A percentile compares a stretch with the other conserved stretches of the same genome.
These are phyloP conservation scores for Priceomyces castillae DNA, from an alignment of 805 yeast species.

Conservation along the genomic window DNA sequence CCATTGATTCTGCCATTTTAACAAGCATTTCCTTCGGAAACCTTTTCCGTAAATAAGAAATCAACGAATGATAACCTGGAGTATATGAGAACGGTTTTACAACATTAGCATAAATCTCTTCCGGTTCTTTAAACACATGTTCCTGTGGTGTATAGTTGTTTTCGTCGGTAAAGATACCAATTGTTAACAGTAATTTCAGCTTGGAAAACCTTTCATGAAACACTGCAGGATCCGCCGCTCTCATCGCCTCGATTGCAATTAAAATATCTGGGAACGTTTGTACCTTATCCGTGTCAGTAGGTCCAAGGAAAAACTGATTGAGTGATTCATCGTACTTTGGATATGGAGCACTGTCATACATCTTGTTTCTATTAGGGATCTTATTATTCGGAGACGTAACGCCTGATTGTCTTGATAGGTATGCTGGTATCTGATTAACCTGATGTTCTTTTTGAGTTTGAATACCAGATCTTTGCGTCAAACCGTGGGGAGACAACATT, in stretches of 20 bases:
- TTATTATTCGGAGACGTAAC: not conserved
- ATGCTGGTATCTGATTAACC: not conserved
- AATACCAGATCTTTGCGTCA: not conserved
- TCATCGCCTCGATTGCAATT: slow-evolving; percentile 40
- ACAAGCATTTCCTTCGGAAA: slow-evolving; percentile 70
- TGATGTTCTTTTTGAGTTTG: not conserved
- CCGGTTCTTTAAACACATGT: slow-evolving; percentile 52
- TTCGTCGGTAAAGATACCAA: slow-evolving; percentile 44
- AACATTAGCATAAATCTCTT: slow-evolving; percentile 76
- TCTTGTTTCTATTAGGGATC: not conserved
- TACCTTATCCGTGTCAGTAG: slow-evolving; percentile 37
- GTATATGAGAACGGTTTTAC: slow-evolving; percentile 82
- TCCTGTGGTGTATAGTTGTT: slow-evolving; percentile 20
- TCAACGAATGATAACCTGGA: slow-evolving; percentile 81
- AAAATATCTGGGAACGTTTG: slow-evolving; percentile 61
- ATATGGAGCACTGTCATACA: slow-evolving; percentile 17
- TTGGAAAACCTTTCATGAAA: slow-evolving; percentile 37
- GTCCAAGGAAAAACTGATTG: slow-evolving; percentile 68
- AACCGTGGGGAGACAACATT: slow-evolving; percentile 33
- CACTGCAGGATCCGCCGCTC: slow-evolving; percentile 39
- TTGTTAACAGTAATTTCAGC: slow-evolving; percentile 46
- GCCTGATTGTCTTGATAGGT: not conserved
- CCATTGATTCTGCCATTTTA: slow-evolving; percentile 82
- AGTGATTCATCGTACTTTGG: slow-evolving; percentile 56
- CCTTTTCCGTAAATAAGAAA: slow-evolving; percentile 67